A percentile compares a stretch with the other conserved stretches of the same genome.
Conservation (phyloP, 345 rosid species). For the Theobroma cacao region DNA sequence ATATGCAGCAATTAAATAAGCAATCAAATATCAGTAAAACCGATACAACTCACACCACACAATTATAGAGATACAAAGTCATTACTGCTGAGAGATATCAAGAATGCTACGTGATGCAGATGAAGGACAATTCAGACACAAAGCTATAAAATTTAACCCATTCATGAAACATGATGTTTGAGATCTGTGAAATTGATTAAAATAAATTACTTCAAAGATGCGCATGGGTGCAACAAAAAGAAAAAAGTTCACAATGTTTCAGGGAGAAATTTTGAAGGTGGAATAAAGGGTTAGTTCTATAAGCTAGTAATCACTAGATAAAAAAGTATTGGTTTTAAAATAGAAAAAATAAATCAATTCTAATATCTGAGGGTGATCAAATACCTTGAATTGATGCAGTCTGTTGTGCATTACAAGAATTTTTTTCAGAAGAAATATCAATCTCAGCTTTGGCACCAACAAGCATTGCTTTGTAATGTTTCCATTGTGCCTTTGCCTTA, state of each 20-base stretch:
- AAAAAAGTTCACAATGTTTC: not conserved
- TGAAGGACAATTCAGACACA: not conserved
- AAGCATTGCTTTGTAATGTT: conserved; percentile 69
- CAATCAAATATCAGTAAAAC: not conserved
- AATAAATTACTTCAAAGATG: not conserved
- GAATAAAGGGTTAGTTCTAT: not conserved
- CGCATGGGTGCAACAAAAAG: not conserved
- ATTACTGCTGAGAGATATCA: not conserved
- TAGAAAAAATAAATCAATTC: not conserved
- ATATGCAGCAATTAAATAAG: not conserved
- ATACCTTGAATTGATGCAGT: conserved; percentile 29
- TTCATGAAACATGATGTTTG: not conserved
- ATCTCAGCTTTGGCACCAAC: conserved; percentile 40
- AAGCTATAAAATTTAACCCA: not conserved
- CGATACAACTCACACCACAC: not conserved
- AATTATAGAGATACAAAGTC: not conserved
- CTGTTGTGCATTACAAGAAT: conserved; percentile 21
- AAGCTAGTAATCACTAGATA: not conserved
- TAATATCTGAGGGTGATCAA: not conserved
- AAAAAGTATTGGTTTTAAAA: not conserved
- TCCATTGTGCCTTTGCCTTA: conserved; percentile 79
- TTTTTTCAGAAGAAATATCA: conserved; percentile 17
- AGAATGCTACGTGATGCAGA: not conserved
- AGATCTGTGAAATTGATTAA: not conserved
- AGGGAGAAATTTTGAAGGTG: not conserved